Evolutionary conservation across 2,329 filamentous ascomycete species (phyloP).

Genomic region (Septoria petroselini): DNA sequence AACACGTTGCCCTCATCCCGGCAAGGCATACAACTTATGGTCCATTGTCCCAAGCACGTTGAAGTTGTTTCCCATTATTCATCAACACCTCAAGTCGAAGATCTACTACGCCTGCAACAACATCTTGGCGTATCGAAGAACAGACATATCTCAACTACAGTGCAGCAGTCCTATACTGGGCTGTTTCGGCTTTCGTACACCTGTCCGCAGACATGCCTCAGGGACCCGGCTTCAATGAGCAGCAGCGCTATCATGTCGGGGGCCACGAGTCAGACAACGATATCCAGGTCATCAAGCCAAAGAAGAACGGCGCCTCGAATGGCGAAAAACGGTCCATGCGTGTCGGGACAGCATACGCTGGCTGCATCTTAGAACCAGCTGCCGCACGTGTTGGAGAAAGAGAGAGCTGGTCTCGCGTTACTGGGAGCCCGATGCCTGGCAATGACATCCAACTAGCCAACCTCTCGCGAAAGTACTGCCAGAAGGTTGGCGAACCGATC

Average conservation of each 20-base stretch:
- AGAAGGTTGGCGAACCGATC: slow-evolving; percentile 6
- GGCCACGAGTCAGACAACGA: not conserved
- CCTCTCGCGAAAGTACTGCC: slow-evolving; percentile 9
- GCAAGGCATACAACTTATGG: not conserved
- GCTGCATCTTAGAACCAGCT: slow-evolving; percentile 8
- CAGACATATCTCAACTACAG: no score
- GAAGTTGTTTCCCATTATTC: not conserved
- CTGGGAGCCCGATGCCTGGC: not conserved
- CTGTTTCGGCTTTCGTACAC: not conserved
- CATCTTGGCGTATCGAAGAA: no score
- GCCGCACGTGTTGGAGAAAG: slow-evolving; percentile 2
- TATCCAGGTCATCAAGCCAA: not conserved
- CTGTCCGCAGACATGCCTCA: not conserved
- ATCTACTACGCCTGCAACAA: no score
- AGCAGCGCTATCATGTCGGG: not conserved
- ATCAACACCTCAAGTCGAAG: no score
- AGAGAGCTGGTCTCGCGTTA: slow-evolving; percentile 8
- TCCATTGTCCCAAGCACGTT: not conserved
- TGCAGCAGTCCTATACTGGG: no score
- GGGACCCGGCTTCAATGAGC: not conserved
- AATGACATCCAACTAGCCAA: slow-evolving; percentile 12
- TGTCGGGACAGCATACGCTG: slow-evolving; percentile 4
- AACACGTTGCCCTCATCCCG: not conserved
- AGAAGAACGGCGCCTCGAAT: slow-evolving; percentile 8
- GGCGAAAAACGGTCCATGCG: not conserved